Base-by-base conservation (phyloP, 2,329 filamentous ascomycete genomes). In the Stemphylium beticola region DNA sequence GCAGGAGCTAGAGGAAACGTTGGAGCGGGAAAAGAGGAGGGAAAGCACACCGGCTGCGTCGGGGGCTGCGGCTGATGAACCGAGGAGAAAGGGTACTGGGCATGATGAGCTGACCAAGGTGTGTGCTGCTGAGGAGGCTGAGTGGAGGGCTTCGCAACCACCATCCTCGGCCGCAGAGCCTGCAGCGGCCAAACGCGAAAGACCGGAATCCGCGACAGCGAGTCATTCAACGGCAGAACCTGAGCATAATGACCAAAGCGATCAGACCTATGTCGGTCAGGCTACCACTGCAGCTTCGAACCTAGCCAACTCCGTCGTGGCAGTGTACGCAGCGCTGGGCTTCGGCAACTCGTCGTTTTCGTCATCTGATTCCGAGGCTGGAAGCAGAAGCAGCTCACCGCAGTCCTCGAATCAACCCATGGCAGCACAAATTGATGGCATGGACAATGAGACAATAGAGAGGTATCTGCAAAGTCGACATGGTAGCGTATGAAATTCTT, bases 1-100 rank as follows among this genome's bases (percentile, higher is more conserved):
- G 2, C 64, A 77, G 41, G 70, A 79, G 52, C 59, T 81, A 32
- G 62, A 74, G 43, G 61, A 73, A 18, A 74, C 72, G 0, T 47
- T 78, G 49, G 62, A 66, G 24, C 43, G 29, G 4, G 55, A 50
- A 32, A 53, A 53, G 18, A 34, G 34, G 4, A 39, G 34, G n/a
- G 44, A 40, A 15, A 51, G 37, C 34, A 36, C 31, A 15, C 11
- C 40, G 15, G 5, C 15, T 7, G 37, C 22, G 8, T 8, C 15
- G 20, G 32, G 22, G 20, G 15, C 22, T 17, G 20, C 2, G 7
- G 11, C 38, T 1, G 7, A 34, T n/a, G 37, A 31, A 7, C 37
- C 48, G 2, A 46, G 14, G 18, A 15, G 10, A n/a, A 24, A 26
- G 15, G n/a, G 20, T 14, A 52, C 37, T 18, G 32, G 32, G 5